phyloP scores from a whole-genome alignment of 192 early-diverging fungal genomes.

The Obelidium mucronatum region DNA sequence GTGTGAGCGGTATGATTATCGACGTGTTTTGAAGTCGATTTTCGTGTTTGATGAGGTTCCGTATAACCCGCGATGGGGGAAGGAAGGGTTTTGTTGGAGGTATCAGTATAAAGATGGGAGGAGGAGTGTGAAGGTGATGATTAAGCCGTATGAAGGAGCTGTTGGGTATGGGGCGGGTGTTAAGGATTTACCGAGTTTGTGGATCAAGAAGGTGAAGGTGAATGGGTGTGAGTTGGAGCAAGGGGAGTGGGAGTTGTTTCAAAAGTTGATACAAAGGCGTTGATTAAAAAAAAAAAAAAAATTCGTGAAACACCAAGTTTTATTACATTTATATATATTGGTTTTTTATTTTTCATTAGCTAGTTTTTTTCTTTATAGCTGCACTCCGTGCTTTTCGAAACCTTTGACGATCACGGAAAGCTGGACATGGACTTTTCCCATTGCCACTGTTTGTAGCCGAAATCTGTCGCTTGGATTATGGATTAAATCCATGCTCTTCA shows the following conservation, averaged over 20 bases:
- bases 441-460: constrained; percentile 53
- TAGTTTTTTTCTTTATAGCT: constrained; percentile 24
- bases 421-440: constrained; percentile 64
- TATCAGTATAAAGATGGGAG: constrained; percentile 39
- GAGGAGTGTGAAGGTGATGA: constrained; percentile 16
- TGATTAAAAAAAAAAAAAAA: neutral
- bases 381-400: constrained; percentile 56
- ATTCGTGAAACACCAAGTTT: too few relatives aligned
- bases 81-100: constrained; percentile 37
- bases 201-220: constrained; percentile 27
- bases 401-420: constrained; percentile 54
- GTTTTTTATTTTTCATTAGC: neutral
- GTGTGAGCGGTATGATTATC: constrained; percentile 45
- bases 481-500: constrained; percentile 54
- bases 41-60: constrained; percentile 51
- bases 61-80: constrained; percentile 27
- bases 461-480: constrained; percentile 60
- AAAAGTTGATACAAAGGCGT: constrained; percentile 24
- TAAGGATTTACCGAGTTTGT: constrained; percentile 41
- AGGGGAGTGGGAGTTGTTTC: constrained; percentile 28
- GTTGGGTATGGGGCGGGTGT: constrained; percentile 22
- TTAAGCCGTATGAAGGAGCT: constrained; percentile 33
- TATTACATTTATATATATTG: neutral
- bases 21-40: constrained; percentile 34
- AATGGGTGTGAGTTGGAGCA: constrained; percentile 25